Conservation (phyloP, 2,329 filamentous ascomycete genomes). For the Fusarium poae region DNA sequence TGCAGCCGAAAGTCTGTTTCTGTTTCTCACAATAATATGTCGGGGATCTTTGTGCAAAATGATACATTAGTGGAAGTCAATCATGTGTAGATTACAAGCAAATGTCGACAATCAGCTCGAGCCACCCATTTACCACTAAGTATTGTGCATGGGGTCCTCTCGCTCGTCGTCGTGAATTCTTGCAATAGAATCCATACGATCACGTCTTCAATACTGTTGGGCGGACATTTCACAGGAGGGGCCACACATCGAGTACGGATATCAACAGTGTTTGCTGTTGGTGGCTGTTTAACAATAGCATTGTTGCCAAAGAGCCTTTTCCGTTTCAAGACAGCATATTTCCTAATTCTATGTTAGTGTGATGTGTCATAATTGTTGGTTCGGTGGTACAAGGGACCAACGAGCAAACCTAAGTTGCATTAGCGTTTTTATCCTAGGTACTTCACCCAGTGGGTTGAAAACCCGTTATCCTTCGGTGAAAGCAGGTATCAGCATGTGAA, state of each 20-base stretch:
- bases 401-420: too few relatives aligned
- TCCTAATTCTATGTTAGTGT: background rate
- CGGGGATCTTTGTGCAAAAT: conserved; percentile 29
- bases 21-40: background rate
- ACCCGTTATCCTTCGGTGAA: too few relatives aligned
- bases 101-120: background rate
- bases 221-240: background rate
- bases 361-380: too few relatives aligned
- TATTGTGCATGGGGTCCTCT: background rate
- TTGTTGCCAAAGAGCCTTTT: background rate
- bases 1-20: conserved; percentile 13
- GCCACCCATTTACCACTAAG: accelerated
- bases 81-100: background rate
- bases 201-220: background rate
- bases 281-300: background rate
- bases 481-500: too few relatives aligned
- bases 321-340: background rate
- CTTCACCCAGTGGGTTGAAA: too few relatives aligned
- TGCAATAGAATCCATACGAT: accelerated
- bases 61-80: conserved; percentile 32
- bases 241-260: background rate
- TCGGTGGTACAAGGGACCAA: too few relatives aligned
- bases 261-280: background rate
- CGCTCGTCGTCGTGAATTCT: accelerated
- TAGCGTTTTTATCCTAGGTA: too few relatives aligned